Evolutionary conservation across 176 grass and related monocot species (phyloP).

Genomic region (Rhynchospora tenuis): DNA sequence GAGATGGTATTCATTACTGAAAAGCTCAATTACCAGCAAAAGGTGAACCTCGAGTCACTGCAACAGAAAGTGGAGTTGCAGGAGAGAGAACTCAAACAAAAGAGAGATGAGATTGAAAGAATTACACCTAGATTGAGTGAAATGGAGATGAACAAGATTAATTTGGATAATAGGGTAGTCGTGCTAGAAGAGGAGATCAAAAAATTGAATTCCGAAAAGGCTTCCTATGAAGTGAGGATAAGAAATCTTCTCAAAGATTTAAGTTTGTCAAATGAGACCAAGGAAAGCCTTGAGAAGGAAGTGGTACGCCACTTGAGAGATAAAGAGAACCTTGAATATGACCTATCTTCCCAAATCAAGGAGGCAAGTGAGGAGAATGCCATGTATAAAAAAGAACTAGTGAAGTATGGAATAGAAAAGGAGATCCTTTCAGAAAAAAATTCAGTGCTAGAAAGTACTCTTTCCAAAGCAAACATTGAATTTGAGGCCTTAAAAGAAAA

Average conservation of each 20-base stretch:
- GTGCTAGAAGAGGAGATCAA: not conserved
- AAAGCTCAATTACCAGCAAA: constrained; percentile 23
- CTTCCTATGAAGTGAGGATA: not conserved
- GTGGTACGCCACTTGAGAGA: constrained; percentile 1
- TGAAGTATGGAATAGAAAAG: constrained; percentile 4
- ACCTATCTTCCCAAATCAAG: constrained; percentile 9
- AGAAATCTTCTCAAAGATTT: constrained; percentile 7
- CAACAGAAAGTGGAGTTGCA: not conserved
- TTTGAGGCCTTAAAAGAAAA: not conserved
- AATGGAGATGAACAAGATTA: constrained; percentile 36
- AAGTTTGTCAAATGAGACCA: constrained; percentile 12
- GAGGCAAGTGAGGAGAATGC: not conserved
- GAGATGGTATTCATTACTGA: constrained; percentile 13
- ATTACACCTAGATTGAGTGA: constrained; percentile 48
- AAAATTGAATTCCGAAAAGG: not conserved
- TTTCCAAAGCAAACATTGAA: constrained; percentile 5
- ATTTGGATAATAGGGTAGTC: constrained; percentile 9
- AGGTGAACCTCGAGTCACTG: not conserved
- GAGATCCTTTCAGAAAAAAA: constrained; percentile 15
- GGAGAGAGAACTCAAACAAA: constrained; percentile 6
- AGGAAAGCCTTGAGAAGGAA: constrained; percentile 8
- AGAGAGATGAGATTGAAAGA: constrained; percentile 24
- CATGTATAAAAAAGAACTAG: not conserved
- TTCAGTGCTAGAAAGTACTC: not conserved
- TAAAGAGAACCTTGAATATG: not conserved